A percentile compares a stretch with the other conserved stretches of the same genome.
phyloP scores from a whole-genome alignment of 2,329 filamentous ascomycete species.

The Pseudohalonectria lignicola region DNA sequence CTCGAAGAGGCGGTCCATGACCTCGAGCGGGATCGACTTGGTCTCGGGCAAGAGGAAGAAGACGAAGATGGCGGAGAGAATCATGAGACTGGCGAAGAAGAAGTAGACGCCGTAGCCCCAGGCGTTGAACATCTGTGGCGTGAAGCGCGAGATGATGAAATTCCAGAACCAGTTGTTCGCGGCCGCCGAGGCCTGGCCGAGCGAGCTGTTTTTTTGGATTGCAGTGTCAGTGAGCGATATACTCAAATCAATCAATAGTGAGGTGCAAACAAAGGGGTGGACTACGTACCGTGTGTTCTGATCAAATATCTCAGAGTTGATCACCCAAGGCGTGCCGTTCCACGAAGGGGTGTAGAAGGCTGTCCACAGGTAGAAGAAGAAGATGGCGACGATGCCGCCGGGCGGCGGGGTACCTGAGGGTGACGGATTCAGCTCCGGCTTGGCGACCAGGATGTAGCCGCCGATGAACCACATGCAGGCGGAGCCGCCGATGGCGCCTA shows the following conservation, averaged over 20 bases:
- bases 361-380: conserved; percentile 68
- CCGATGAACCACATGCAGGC: conserved; percentile 39
- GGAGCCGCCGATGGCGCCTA: conserved; percentile 44
- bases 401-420: conserved; percentile 12
- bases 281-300: conserved; percentile 58
- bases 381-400: conserved; percentile 47
- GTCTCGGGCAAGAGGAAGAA: conserved; percentile 57
- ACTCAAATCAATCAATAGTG: conserved; percentile 62
- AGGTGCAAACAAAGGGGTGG: conserved; percentile 61
- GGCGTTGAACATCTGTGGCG: conserved; percentile 48
- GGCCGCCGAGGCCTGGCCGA: conserved; percentile 62
- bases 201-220: conserved; percentile 47
- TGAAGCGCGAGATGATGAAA: conserved; percentile 59
- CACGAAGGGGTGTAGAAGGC: conserved; percentile 61
- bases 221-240: conserved; percentile 58
- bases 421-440: conserved; percentile 20
- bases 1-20: conserved; percentile 52
- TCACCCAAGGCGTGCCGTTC: conserved; percentile 68
- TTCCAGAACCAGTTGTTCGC: conserved; percentile 66
- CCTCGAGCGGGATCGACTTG: conserved; percentile 53
- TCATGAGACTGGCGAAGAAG: conserved; percentile 56
- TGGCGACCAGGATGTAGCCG: conserved; percentile 43
- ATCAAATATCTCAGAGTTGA: conserved; percentile 68
- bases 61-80: conserved; percentile 45
- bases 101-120: conserved; percentile 52